Base-by-base conservation (phyloP, 805 yeast species). In the Teunomyces pallodes region DNA sequence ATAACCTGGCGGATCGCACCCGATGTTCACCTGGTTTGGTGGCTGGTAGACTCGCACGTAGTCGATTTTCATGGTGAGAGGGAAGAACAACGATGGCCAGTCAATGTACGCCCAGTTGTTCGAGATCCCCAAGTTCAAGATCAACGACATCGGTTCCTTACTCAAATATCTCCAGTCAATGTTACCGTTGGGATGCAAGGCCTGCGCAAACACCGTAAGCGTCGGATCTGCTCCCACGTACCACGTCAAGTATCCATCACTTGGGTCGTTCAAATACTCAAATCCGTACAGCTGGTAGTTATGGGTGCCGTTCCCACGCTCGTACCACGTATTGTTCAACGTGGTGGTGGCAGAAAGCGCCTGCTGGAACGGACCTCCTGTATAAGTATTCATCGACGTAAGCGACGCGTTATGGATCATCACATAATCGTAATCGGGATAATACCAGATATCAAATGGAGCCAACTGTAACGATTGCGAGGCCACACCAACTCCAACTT, bases 41-140 rank as follows among this genome's bases (percentile, higher is more conserved):
- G 96, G 96, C 71, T 92, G 99, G 67, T 94, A 92, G n/a, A 92
- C 61, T 58, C 99, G 82, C 30, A 92, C 96, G 59, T 86, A 88
- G 65, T 92, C 97, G 40, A 92, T 70, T 48, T 81, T 73, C 83
- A 91, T 74, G 1, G 80, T 76, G 10, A 79, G 80, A 2, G 99
- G 99, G 80, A 92, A 92, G 41, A 69, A 69, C 50, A 90, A 72
- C 4, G 83, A 73, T 39, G 83, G 81, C 97, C 97, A 92, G 69
- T 90, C 92, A 52, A 92, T 92, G 66, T 87, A 89, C 6, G 94
- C 88, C 98, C 98, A 92, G 51, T 83, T 86, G 59, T 84, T 86
- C 12, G 97, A 91, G 46, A 92, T 72, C 75, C 96, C 99, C 70
- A 92, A 69, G 66, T 92, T 92, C 75, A 92, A 61, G 54, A 92